Evolutionary conservation across 106 monocot genomes (phyloP).

Genomic region (Platanthera guangdongensis): DNA sequence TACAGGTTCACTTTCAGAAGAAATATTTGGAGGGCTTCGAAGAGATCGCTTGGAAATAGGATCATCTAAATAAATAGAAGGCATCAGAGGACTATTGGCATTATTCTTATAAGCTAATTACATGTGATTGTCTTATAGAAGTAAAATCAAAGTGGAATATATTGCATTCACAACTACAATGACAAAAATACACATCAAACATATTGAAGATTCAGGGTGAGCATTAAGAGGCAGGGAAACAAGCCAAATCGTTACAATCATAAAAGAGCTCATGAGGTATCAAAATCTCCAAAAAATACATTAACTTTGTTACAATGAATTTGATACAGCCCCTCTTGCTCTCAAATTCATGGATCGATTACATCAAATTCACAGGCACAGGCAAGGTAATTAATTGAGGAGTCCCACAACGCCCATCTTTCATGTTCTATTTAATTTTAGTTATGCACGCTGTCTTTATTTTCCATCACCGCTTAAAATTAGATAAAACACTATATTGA

Average conservation of each 20-base stretch:
- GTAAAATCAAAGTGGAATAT: background rate
- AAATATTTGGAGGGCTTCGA: conserved; percentile 10
- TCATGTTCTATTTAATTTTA: too few species aligned
- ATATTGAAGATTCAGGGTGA: background rate
- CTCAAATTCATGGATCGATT: too few species aligned
- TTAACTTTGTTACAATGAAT: too few species aligned
- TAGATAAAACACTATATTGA: too few species aligned
- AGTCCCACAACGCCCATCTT: too few species aligned
- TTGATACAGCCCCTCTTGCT: too few species aligned
- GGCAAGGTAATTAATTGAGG: too few species aligned
- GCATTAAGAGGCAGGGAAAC: background rate
- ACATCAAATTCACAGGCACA: too few species aligned
- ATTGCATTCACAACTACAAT: conserved; percentile 4
- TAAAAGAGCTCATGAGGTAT: background rate
- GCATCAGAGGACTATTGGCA: background rate
- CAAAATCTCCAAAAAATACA: background rate
- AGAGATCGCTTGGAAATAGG: conserved; percentile 67
- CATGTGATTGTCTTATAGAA: background rate
- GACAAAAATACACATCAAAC: background rate
- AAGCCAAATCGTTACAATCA: background rate
- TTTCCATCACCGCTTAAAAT: too few species aligned
- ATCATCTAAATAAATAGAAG: conserved; percentile 50
- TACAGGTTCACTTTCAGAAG: conserved; percentile 29
- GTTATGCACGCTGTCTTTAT: too few species aligned
- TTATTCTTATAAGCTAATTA: background rate